Conservation (phyloP, 139 green algal species). For the Tetraselmis striata region DNA sequence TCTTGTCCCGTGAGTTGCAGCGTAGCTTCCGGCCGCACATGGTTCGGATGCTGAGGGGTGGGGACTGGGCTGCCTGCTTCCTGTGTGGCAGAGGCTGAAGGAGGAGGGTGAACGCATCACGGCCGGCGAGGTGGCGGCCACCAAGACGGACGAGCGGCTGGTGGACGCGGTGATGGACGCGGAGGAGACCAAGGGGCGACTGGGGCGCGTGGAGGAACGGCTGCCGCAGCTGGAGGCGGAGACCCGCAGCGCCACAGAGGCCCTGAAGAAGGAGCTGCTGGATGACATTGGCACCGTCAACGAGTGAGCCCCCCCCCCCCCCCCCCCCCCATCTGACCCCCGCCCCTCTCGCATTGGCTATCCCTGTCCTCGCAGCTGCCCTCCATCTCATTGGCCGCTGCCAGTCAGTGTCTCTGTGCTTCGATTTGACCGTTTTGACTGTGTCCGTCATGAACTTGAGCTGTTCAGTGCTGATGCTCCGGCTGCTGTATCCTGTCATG, state of each 20-base stretch:
- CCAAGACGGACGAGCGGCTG: background rate
- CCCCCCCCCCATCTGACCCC: background rate
- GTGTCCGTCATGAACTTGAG: background rate
- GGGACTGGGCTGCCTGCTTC: too few relatives aligned
- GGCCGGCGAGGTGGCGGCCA: background rate
- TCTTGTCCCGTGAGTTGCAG: too few relatives aligned
- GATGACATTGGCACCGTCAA: background rate
- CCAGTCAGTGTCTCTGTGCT: background rate
- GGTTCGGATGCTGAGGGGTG: too few relatives aligned
- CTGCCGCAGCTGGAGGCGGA: background rate
- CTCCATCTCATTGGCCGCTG: too few relatives aligned
- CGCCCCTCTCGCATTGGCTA: too few relatives aligned
- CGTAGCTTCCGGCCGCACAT: too few relatives aligned
- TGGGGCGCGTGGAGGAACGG: background rate
- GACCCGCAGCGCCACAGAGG: background rate
- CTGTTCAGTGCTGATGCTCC: too few relatives aligned
- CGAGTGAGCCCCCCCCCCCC: background rate
- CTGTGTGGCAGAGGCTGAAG: background rate
- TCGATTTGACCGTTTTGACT: background rate
- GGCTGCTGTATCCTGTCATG: too few relatives aligned
- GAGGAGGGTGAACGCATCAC: background rate
- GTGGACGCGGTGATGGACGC: background rate
- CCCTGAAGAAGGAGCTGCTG: background rate
- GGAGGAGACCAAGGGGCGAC: background rate
- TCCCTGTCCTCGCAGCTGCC: too few relatives aligned